Base-by-base conservation (phyloP, 2,329 filamentous ascomycete genomes). In the Monascus ruber region DNA sequence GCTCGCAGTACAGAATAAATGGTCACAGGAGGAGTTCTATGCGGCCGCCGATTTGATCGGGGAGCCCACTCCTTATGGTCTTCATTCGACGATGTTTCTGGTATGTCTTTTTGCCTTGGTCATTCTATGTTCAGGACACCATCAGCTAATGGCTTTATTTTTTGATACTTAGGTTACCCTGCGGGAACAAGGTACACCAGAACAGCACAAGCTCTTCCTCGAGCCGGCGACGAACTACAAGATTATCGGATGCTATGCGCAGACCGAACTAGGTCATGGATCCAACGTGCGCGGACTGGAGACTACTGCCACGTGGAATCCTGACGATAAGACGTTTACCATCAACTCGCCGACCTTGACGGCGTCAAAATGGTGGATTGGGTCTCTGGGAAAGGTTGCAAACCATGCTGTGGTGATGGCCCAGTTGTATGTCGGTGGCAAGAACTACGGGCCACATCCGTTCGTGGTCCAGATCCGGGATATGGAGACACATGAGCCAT, bases 351-450 rank as follows among this genome's bases (percentile, higher is more conserved):
- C 83, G 6, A 70, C 77, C 44, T 68, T 87, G 40, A 87, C 83
- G 1, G 75, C 83, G 0, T 81, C 80, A 28, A 89, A 89, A 56
- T 89, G 83, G 83, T 88, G 84, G 84, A 86, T 86, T 50, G 84
- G 84, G 1, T 83, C 81, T 7, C 70, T 88, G 3, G 84, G 83
- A 37, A 73, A 81, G 50, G 80, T 79, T 2, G 83, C 84, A 34
- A 88, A 85, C 56, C 73, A 85, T 53, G 83, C 83, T 1, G 77
- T 85, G 2, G 81, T 88, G 3, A 85, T 88, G 72, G 83, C 84
- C 0, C 83, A 87, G 61, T 69, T 88, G 26, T 73, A 79, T 45
- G 72, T 86, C 44, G 65, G 69, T 43, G 81, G 81, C 48, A 83
- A 82, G 62, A 65, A 70, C 11, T 79, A 78, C 47, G 83, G 84